These are phyloP conservation scores for Zygosaccharomyces kombuchaensis DNA, from an alignment of 805 yeast species.

Conservation along the genomic window DNA sequence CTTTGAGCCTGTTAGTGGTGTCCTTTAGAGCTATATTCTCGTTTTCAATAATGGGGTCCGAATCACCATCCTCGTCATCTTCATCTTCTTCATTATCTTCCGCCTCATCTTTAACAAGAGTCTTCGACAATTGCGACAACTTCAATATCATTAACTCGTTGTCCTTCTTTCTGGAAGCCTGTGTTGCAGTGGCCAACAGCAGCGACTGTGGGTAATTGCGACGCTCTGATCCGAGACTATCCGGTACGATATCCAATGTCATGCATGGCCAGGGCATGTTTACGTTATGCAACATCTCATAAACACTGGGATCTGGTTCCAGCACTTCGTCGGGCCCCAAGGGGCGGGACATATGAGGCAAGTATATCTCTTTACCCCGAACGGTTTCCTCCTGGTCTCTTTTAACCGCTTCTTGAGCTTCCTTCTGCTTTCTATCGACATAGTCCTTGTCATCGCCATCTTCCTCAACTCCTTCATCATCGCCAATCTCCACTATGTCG, in stretches of 20 bases:
- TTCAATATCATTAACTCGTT: constrained; percentile 85
- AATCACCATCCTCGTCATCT: constrained; percentile 66
- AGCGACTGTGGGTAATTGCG: constrained; percentile 84
- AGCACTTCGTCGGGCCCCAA: constrained; percentile 93
- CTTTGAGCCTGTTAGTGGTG: constrained; percentile 86
- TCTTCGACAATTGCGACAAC: constrained; percentile 74
- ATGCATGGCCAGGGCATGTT: constrained; percentile 96
- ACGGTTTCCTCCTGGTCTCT: constrained; percentile 37
- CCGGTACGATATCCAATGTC: constrained; percentile 86
- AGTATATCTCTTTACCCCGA: constrained; percentile 50
- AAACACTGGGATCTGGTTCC: constrained; percentile 94
- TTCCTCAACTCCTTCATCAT: constrained; percentile 43
- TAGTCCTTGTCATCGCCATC: constrained; percentile 35
- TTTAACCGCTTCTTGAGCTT: constrained; percentile 37
- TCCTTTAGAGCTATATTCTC: constrained; percentile 71
- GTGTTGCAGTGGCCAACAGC: constrained; percentile 87
- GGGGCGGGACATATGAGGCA: constrained; percentile 86
- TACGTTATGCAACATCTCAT: constrained; percentile 93
- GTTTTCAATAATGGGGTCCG: constrained; percentile 83
- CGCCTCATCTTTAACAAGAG: constrained; percentile 78
- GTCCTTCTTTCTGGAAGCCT: constrained; percentile 81
- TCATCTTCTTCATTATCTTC: constrained; percentile 71
- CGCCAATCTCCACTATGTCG: constrained; percentile 79
- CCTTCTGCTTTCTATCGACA: constrained; percentile 36
- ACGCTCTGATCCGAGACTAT: constrained; percentile 80